Conservation (phyloP, 2,329 filamentous ascomycete species). For the Emergomyces pasteurianus region DNA sequence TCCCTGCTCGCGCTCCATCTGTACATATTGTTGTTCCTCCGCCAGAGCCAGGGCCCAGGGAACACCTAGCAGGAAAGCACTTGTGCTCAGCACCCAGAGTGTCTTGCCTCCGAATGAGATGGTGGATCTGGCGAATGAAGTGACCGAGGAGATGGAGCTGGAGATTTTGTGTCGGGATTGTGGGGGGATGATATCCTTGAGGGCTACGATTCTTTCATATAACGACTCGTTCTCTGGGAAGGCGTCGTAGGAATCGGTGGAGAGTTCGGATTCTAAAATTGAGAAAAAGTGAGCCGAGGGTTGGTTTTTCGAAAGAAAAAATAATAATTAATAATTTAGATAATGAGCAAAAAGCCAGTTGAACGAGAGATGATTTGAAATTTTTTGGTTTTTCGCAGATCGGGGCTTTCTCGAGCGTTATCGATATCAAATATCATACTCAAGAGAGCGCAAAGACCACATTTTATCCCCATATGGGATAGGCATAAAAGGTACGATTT, state of each 20-base stretch:
- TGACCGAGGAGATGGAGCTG: slow-evolving; percentile 40
- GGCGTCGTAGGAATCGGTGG: slow-evolving; percentile 58
- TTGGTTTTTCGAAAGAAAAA: no score
- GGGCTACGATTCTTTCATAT: slow-evolving; percentile 56
- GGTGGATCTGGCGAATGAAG: slow-evolving; percentile 34
- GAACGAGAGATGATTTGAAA: background rate
- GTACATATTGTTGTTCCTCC: slow-evolving; percentile 91
- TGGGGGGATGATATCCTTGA: slow-evolving; percentile 66
- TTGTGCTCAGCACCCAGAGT: slow-evolving; percentile 83
- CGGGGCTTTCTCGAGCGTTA: background rate
- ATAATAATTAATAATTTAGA: background rate
- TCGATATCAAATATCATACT: no score
- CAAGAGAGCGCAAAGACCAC: background rate
- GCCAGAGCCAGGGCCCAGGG: slow-evolving; percentile 86
- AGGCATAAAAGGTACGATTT: background rate
- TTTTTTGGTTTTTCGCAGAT: no score
- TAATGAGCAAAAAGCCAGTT: background rate
- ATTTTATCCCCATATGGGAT: background rate
- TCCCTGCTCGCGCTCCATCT: slow-evolving; percentile 95
- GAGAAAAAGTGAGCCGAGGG: background rate
- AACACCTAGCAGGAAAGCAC: slow-evolving; percentile 77
- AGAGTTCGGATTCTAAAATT: slow-evolving; percentile 63
- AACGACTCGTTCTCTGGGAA: slow-evolving; percentile 45
- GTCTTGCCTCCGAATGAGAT: slow-evolving; percentile 65
- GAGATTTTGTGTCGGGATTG: slow-evolving; percentile 57